Evolutionary conservation across 352 stramenopile species (phyloP).

Genomic region (Globisporangium irregulare): DNA sequence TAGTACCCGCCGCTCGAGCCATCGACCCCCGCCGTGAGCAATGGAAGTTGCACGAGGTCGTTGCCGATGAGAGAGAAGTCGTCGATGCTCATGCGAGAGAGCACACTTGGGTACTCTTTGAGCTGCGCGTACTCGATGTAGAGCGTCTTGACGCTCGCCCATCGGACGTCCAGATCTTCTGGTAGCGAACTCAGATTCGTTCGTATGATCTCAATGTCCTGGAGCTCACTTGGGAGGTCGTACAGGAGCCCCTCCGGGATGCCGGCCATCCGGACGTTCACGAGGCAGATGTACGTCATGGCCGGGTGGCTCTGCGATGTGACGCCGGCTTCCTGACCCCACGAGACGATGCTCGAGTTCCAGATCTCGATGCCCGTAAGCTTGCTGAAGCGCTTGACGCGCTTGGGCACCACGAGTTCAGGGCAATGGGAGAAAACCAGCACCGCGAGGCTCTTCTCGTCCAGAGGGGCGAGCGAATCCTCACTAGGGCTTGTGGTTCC

Average conservation of each 20-base stretch:
- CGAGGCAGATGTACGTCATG: conserved; percentile 24
- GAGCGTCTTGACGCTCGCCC: conserved; percentile 15
- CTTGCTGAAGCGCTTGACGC: conserved; percentile 17
- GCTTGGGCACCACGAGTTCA: conserved; percentile 14
- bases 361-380: conserved; percentile 29
- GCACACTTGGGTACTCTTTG: not conserved
- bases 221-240: conserved; percentile 17
- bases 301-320: not conserved
- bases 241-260: conserved; percentile 15
- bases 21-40: not conserved
- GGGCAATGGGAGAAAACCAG: conserved; percentile 25
- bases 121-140: conserved; percentile 26
- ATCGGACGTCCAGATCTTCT: conserved; percentile 18
- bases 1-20: not conserved
- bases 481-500: not conserved
- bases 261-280: conserved; percentile 15
- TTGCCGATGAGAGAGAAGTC: conserved; percentile 27
- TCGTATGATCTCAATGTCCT: conserved; percentile 23
- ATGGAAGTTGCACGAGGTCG: conserved; percentile 2
- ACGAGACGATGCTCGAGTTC: conserved; percentile 21
- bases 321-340: conserved; percentile 15
- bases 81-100: conserved; percentile 13
- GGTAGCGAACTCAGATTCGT: conserved; percentile 22
- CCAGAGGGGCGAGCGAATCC: conserved; percentile 13
- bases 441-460: conserved; percentile 15